Base-by-base conservation (phyloP, 1,284 basidiomycete genomes). In the Agaricales sp. region DNA sequence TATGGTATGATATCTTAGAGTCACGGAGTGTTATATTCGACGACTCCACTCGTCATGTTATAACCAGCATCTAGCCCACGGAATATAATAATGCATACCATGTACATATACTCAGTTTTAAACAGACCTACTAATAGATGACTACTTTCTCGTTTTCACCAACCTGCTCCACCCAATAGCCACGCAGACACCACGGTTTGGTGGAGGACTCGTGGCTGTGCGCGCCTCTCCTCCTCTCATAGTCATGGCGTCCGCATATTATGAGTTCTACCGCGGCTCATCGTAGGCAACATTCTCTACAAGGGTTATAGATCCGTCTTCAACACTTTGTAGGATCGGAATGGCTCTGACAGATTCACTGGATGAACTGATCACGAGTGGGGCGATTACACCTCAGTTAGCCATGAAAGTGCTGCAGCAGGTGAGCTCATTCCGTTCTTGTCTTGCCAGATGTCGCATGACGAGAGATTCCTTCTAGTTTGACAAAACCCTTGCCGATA, bases 261-360 rank as follows among this genome's bases (percentile, higher is more conserved):
- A 92, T 64, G 90, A 93, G 67, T 92, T 92, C 65, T 92, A 92
- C 67, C 77, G 89, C 50, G 87, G 86, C 51, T 89, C 87, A 47
- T 89, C 86, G 86, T 89, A 74, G 61, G 86, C 79, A 45, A 38
- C 24, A 23, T 45, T 30, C 19, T 24, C 22, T 49, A 13, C 48
- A 43, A 18, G 1, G 21, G n/a, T 30, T n/a, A n/a, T 39, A 18
- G 26, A 8, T 23, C 24, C 14, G 45, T 38, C 16, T 50, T 30
- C 22, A 46, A n/a, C 41, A 48, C 52, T 49, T 46, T 52, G 21
- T 59, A 98, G 95, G 57, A 92, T 98, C 67, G 95, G 95, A 39
- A 92, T 94, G 75, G 92, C 95, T 44, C 77, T 99, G 50, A 97
- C 95, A n/a, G 95, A 99, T 73, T 93, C 95, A 55, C 81, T 99